These are phyloP conservation scores for Pseudonectria buxi DNA, from an alignment of 2,329 filamentous ascomycete species.

Conservation along the genomic window DNA sequence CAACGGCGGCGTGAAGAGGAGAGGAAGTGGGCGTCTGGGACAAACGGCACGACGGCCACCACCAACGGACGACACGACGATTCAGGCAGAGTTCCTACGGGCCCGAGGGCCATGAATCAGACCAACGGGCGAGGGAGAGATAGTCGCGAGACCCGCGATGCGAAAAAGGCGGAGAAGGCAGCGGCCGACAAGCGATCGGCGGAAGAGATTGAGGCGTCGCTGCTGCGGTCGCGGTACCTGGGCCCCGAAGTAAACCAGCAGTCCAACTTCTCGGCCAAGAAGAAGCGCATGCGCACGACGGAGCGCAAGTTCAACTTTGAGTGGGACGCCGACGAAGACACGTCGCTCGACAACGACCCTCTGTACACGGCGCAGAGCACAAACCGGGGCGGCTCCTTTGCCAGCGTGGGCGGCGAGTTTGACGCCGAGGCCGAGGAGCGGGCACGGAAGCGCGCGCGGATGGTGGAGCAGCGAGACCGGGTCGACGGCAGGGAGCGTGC, in stretches of 20 bases:
- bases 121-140: conserved; percentile 40
- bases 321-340: conserved; percentile 94
- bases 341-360: conserved; percentile 60
- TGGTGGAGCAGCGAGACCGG: conserved; percentile 66
- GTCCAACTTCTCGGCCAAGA: conserved; percentile 87
- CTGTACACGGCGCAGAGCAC: conserved; percentile 48
- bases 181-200: conserved; percentile 34
- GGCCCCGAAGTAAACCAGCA: conserved; percentile 77
- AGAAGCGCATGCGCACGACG: conserved; percentile 86
- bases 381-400: conserved; percentile 32
- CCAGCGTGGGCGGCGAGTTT: conserved; percentile 44
- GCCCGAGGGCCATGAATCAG: conserved; percentile 57
- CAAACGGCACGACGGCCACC: conserved; percentile 20
- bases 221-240: conserved; percentile 80
- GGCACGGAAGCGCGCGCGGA: conserved; percentile 53
- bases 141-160: conserved; percentile 14
- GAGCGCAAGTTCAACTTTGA: conserved; percentile 99
- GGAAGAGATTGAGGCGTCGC: conserved; percentile 63
- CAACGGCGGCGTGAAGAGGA: conserved; percentile 66
- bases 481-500: conserved; percentile 73
- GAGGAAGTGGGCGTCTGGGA: conserved; percentile 28
- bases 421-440: conserved; percentile 51
- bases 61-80: conserved; percentile 20
- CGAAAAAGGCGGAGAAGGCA: conserved; percentile 31
- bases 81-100: conserved; percentile 51